Percentiles rank a stretch among this genome's conserved stretches.
Evolutionary conservation across 1,139 yeast species (phyloP).

Genomic region (Taiozyma onychis): DNA sequence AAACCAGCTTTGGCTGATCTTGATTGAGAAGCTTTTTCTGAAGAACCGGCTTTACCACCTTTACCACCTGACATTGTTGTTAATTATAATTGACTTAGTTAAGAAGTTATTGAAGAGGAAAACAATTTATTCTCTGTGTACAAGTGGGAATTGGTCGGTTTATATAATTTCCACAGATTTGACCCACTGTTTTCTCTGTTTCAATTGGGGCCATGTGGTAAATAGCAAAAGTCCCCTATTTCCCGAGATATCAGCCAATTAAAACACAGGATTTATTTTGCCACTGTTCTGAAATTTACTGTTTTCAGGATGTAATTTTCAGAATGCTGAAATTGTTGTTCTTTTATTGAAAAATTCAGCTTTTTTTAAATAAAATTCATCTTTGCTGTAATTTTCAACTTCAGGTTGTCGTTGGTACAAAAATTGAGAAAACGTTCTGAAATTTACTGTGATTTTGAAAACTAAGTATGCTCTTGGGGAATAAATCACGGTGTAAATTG

Average conservation of each 20-base stretch:
- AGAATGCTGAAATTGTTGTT: constrained; percentile 10
- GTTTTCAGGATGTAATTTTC: constrained; percentile 15
- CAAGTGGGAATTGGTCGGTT: neutral
- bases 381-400: neutral
- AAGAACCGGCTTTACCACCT: constrained; percentile 94
- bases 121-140: neutral
- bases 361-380: constrained; percentile 1
- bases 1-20: constrained; percentile 98
- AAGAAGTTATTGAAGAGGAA: neutral
- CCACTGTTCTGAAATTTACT: constrained; percentile 5
- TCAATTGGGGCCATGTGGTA: constrained; percentile 8
- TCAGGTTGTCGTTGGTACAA: constrained; percentile 1
- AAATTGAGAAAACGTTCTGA: neutral
- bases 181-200: constrained; percentile 27
- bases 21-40: constrained; percentile 92
- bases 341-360: constrained; percentile 3
- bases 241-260: constrained; percentile 15
- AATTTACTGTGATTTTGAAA: constrained; percentile 1
- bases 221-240: constrained; percentile 50
- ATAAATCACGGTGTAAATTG: constrained; percentile 6
- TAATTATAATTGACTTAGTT: constrained; percentile 22
- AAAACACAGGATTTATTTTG: neutral
- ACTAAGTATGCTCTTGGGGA: constrained; percentile 21
- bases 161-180: neutral
- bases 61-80: constrained; percentile 97